Evolutionary conservation across 768 basidiomycete genomes (phyloP).

Genomic region (Boletus tomentosulus): DNA sequence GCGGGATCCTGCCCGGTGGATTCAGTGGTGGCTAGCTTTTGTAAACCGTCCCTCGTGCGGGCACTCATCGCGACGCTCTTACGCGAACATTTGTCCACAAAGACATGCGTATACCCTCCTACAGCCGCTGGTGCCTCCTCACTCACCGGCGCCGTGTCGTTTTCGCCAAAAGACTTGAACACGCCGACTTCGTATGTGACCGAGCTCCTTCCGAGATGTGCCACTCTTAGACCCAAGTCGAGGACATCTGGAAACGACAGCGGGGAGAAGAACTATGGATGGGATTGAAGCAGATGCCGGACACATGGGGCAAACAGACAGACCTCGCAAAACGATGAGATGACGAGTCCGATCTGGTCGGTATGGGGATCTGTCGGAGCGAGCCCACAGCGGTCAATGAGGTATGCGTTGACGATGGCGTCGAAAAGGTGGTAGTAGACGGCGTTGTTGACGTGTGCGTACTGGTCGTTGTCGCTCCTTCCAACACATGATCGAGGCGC

Average conservation of each 20-base stretch:
- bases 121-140: conserved; percentile 36
- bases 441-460: conserved; percentile 77
- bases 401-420: conserved; percentile 76
- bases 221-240: conserved; percentile 66
- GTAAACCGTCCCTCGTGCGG: conserved; percentile 44
- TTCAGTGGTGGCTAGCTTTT: conserved; percentile 2
- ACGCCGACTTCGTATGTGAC: conserved; percentile 79
- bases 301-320: background rate
- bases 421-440: conserved; percentile 82
- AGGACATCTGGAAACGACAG: conserved; percentile 70
- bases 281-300: background rate
- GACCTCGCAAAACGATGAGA: conserved; percentile 72
- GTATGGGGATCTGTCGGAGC: conserved; percentile 41
- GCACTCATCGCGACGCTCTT: conserved; percentile 49
- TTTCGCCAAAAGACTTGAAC: conserved; percentile 40
- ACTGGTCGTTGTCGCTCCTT: conserved; percentile 88
- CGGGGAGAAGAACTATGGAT: conserved; percentile 61
- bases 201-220: conserved; percentile 66
- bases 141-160: background rate
- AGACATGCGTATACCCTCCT: conserved; percentile 77
- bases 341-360: conserved; percentile 65
- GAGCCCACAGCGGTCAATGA: conserved; percentile 60
- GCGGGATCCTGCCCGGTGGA: no score
- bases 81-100: conserved; percentile 59
- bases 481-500: background rate